Base-by-base conservation (phyloP, 192 early-diverging fungal genomes). In the Rhizoclosmatium globosum region DNA sequence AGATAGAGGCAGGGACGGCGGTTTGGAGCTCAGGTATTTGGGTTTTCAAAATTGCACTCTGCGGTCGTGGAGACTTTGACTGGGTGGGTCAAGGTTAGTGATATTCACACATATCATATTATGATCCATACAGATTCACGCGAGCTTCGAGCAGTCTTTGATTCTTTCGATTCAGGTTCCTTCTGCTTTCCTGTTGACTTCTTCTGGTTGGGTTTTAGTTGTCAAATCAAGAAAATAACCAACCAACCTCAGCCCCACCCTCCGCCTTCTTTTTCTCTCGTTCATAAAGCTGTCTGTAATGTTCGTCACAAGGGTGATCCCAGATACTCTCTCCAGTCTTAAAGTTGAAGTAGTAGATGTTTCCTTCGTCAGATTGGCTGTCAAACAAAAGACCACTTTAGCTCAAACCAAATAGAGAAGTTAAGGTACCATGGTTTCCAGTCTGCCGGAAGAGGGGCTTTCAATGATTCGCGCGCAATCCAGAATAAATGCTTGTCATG, bases 241-340 rank as follows among this genome's bases (percentile, higher is more conserved):
- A 53, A 53, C 6, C 6, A 53, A 53, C 6, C 50, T 53, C 17
- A 53, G 31, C 53, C 0, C 19, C 53, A 15, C 53, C 67, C 53
- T 23, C 46, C 23, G 69, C 65, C 77, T 90, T 89, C 65, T 80
- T 83, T 72, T 88, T 89, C 78, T 91, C 89, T 19, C 75, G 53
- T 67, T 87, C 82, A 65, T 91, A 91, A 7, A 91, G 64, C 23
- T 91, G 85, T 46, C 83, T 56, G 78, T 89, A 91, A 48, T 91
- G 84, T 38, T 91, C 90, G 74, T 91, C 90, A 66, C 89, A 91
- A 6, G 90, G 90, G 71, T 91, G 90, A 60, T 91, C 90, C 90
- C 90, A 91, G 2, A 91, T 91, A 58, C 83, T 85, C 59, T 91
- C 90, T 3, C 89, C 88, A 1, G 88, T 91, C 39, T 76, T 71